A percentile compares a stretch with the other conserved stretches of the same genome.
Evolutionary conservation across 2,329 filamentous ascomycete species (phyloP).

Genomic region (Zymoseptoria ardabiliae): DNA sequence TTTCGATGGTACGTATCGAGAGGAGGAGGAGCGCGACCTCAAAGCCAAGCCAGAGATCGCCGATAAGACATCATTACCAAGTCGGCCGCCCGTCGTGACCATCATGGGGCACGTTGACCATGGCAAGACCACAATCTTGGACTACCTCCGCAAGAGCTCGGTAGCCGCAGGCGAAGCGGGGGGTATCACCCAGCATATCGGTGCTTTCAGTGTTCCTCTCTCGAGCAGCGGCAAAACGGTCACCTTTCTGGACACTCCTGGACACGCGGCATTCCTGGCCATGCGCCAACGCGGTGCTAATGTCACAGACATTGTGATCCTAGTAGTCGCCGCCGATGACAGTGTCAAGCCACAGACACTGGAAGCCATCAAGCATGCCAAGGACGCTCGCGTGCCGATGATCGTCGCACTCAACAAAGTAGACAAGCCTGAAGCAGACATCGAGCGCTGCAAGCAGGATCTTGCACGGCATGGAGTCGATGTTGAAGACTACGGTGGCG

Average conservation of each 20-base stretch:
- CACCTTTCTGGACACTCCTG: conserved; percentile 94
- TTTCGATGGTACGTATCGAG: conserved; percentile 39
- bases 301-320: conserved; percentile 91
- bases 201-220: conserved; percentile 88
- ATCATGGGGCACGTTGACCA: conserved; percentile 99
- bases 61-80: conserved; percentile 61
- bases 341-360: conserved; percentile 96
- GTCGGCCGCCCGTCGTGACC: conserved; percentile 85
- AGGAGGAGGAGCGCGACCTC: conserved; percentile 62
- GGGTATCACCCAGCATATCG: conserved; percentile 97
- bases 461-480: conserved; percentile 76
- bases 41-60: conserved; percentile 60
- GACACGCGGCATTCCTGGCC: conserved; percentile 87
- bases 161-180: conserved; percentile 88
- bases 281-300: conserved; percentile 95
- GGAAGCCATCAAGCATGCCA: conserved; percentile 91
- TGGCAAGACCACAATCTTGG: conserved; percentile 92
- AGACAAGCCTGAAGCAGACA: conserved; percentile 74
- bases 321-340: conserved; percentile 94
- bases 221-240: conserved; percentile 70
- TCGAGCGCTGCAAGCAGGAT: conserved; percentile 82
- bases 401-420: conserved; percentile 98
- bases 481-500: conserved; percentile 90
- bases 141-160: conserved; percentile 87
- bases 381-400: conserved; percentile 78